These are phyloP conservation scores for Carallia pectinifolia DNA, from an alignment of 345 rosid genomes.

Conservation along the genomic window DNA sequence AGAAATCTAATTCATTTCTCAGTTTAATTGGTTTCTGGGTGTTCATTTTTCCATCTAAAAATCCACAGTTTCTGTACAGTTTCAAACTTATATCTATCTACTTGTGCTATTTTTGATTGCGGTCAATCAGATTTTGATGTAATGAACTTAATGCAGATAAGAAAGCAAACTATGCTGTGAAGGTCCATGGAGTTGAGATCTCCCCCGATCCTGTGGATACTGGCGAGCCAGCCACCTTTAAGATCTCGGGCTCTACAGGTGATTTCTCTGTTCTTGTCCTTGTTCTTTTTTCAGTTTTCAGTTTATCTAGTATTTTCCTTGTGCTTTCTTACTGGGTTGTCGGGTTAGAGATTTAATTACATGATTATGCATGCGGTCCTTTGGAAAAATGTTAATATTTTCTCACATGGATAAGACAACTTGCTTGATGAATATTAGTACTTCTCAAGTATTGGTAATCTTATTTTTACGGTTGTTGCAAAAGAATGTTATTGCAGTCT, in stretches of 20 bases:
- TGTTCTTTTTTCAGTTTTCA: not conserved
- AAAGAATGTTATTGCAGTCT: too few relatives aligned
- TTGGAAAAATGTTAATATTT: too few relatives aligned
- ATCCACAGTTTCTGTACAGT: not conserved
- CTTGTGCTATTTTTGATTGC: not conserved
- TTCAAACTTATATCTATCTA: too few relatives aligned
- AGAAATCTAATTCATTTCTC: not conserved
- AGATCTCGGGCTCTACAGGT: not conserved
- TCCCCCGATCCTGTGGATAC: not conserved
- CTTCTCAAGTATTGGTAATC: too few relatives aligned
- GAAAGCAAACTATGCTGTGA: constrained; percentile 16
- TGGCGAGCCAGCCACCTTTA: not conserved
- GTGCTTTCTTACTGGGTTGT: not conserved
- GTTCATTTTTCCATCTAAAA: not conserved
- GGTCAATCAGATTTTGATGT: not conserved
- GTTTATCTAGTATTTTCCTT: not conserved
- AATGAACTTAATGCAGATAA: constrained; percentile 37
- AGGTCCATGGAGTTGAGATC: too few relatives aligned
- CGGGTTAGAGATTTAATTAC: too few relatives aligned
- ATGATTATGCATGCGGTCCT: too few relatives aligned
- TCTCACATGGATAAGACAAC: too few relatives aligned
- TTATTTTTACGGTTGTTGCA: too few relatives aligned
- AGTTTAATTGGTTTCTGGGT: not conserved
- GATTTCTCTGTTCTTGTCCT: not conserved
- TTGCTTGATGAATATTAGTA: too few relatives aligned